phyloP scores from a whole-genome alignment of 176 grass and related monocot species.

The Stipa capillata region DNA sequence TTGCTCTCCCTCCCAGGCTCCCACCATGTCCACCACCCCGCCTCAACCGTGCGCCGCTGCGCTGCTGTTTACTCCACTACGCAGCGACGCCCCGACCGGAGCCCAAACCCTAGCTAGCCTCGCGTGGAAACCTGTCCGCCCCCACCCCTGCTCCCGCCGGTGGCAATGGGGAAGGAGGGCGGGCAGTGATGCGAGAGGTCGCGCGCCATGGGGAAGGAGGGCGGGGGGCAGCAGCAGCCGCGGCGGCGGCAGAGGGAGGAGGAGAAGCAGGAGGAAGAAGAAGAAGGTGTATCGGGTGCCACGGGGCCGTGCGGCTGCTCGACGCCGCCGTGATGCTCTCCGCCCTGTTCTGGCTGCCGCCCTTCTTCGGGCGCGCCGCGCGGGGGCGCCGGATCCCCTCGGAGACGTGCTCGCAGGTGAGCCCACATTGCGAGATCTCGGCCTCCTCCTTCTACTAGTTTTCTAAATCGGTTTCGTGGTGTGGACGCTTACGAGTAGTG shows the following conservation, averaged over 20 bases:
- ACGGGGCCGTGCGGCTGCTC: constrained; percentile 42
- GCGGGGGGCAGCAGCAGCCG: neutral
- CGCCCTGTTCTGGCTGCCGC: constrained; percentile 69
- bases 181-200: constrained; percentile 31
- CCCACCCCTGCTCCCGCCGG: neutral
- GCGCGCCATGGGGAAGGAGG: constrained; percentile 55
- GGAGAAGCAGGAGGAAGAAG: neutral
- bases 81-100: neutral
- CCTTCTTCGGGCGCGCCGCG: constrained; percentile 30
- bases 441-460: neutral
- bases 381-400: neutral
- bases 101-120: neutral
- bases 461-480: neutral
- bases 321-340: constrained; percentile 52
- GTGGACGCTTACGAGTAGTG: constrained; percentile 12
- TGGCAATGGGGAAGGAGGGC: constrained; percentile 14
- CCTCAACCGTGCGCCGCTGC: constrained; percentile 3
- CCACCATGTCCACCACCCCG: neutral
- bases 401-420: constrained; percentile 44
- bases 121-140: neutral
- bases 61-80: neutral
- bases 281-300: neutral
- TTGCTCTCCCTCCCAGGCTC: neutral
- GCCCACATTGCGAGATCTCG: constrained; percentile 20
- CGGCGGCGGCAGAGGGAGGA: neutral